Base-by-base conservation (phyloP, 2,329 filamentous ascomycete genomes). In the Fusarium begoniae region DNA sequence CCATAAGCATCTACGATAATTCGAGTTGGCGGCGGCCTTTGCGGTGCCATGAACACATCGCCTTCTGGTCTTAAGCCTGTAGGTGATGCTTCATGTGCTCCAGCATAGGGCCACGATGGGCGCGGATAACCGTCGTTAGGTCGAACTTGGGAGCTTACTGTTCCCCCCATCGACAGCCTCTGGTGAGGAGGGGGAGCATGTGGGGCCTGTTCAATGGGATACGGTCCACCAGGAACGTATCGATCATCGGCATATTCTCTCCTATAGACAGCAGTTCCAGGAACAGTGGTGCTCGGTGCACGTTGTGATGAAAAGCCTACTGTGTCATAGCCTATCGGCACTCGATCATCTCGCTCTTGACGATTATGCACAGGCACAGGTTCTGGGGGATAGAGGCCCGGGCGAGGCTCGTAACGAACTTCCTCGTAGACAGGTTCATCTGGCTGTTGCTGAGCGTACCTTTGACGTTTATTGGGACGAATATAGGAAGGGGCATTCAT, bases 1-100 rank as follows among this genome's bases (percentile, higher is more conserved):
- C 95, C 95, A 81, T 91, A 94, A 70, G 93, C 90, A 82, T 98
- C 95, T 62, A 97, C 87, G 40, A 97, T 87, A 72, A 98, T 92
- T 70, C 92, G 90, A 63, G 91, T 85, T 51, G 89, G 84, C 24
- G 89, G 87, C 12, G 89, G 86, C 56, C 85, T 81, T 76, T 85
- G 85, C 53, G 85, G 85, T 5, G 83, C 83, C 83, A 89, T 86
- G n/a, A 85, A 84, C 38, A 87, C 84, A 72, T 88, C 87, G 54
- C 80, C 80, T 62, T 87, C 84, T 28, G 88, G 85, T 45, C 86
- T 87, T 38, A 85, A 81, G 77, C 85, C 87, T 78, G 85, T 83
- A 56, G 87, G 85, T 18, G 83, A 78, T 11, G 81, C 73, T 30
- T 86, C 82, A 60, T 83, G 81, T 22, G 80, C 79, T 55, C 88